phyloP scores from a whole-genome alignment of 2,329 filamentous ascomycete species.

The Drechslerella dactyloides region DNA sequence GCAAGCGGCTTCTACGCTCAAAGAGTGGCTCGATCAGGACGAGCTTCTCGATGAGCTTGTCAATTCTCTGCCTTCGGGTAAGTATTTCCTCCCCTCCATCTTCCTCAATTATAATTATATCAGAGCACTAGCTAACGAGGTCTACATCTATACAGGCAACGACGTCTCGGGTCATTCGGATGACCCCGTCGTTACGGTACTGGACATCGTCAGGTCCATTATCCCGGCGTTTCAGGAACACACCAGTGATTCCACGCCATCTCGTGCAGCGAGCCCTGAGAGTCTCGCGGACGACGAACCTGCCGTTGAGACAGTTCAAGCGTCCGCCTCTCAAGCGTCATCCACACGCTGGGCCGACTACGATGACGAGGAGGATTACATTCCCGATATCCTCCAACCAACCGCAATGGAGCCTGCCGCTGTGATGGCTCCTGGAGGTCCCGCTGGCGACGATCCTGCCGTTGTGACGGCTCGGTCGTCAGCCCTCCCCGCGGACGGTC shows the following conservation, averaged over 20 bases:
- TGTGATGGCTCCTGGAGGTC: slow-evolving; percentile 8
- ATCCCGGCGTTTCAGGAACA: slow-evolving; percentile 3
- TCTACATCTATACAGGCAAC: neutral
- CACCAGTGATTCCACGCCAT: neutral
- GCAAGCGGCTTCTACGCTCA: neutral
- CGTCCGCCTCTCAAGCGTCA: neutral
- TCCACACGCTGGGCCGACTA: slow-evolving; percentile 1
- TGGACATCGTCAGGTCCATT: slow-evolving; percentile 17
- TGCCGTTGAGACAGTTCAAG: slow-evolving; percentile 13
- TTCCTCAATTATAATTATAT: no score
- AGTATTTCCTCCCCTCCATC: neutral
- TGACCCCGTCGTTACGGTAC: slow-evolving; percentile 16
- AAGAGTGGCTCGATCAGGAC: neutral
- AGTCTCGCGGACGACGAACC: slow-evolving; percentile 5
- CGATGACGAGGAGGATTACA: neutral
- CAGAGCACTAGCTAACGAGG: neutral
- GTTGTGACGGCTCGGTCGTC: slow-evolving; percentile 1
- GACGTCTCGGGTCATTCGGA: slow-evolving; percentile 4
- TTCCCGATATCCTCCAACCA: neutral
- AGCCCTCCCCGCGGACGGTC: neutral
- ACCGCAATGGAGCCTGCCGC: neutral
- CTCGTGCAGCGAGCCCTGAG: neutral
- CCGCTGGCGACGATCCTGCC: slow-evolving; percentile 7
- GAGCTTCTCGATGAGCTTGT: slow-evolving; percentile 11
- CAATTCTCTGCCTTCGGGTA: slow-evolving; percentile 4